Base-by-base conservation (phyloP, 164 flowering plant genomes). In the Annona squamosa region DNA sequence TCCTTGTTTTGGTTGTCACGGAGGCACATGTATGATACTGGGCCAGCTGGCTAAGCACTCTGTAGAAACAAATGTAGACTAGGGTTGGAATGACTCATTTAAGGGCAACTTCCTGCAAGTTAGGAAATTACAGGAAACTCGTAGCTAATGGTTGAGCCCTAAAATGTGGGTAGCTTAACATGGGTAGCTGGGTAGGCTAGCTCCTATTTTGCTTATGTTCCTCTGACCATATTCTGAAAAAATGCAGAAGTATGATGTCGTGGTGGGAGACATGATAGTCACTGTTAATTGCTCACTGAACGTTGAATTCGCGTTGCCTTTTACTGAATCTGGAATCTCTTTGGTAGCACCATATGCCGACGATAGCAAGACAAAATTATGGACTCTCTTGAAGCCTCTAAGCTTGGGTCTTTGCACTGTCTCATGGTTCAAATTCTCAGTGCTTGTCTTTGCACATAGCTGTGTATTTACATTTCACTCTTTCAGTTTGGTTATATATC, bases 351-450 rank as follows among this genome's bases (percentile, higher is more conserved):
- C 85, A 0, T 41, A 80, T 43, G 37, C 3, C 19, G 80, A 77
- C 4, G 48, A 70, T 26, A 26, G 37, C 37, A 26, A 26, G 37
- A 78, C 70, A 52, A 80, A 73, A 71, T 78, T 81, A 26, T 82
- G 81, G 82, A 69, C 76, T 41, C 84, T 87, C 82, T 66, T 83
- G 73, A 81, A 79, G 79, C 89, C 91, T 1, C 68, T 86, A 57
- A 79, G 81, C 0, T 70, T 57, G 75, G 75, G 72, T 18, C 86
- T 87, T 1, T 87, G 86, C 48, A 79, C 72, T 0, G 79, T 79
- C 44, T 76, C 84, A 41, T 88, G 88, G 87, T 88, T 84, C 76
- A 74, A 87, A 72, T 84, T 88, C 81, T 85, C 91, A 2, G 84
- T 83, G 26, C 70, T 86, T 75, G 84, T 81, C 46, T 85, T 84